Evolutionary conservation across 2,329 filamentous ascomycete genomes (phyloP).

Genomic region (Hypocrella siamensis): DNA sequence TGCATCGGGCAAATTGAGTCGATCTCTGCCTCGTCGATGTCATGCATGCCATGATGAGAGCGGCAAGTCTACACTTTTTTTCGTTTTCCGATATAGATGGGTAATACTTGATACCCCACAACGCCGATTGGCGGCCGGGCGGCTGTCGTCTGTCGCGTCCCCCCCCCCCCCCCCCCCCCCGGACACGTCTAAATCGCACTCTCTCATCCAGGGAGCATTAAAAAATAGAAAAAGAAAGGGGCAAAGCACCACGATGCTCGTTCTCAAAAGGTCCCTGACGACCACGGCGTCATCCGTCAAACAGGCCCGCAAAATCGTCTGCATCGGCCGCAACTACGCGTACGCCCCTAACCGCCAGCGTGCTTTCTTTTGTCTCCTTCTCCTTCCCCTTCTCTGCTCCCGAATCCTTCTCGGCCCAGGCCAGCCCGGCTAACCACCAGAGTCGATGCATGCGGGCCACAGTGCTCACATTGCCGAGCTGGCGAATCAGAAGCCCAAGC

Average conservation of each 20-base stretch:
- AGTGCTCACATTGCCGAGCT: constrained; percentile 91
- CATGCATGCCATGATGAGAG: background rate
- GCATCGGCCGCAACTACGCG: constrained; percentile 95
- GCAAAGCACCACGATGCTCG: constrained; percentile 16
- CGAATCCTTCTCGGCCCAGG: background rate
- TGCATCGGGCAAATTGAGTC: no score
- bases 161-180: background rate
- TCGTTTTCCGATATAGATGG: no score
- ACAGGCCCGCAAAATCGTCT: constrained; percentile 62
- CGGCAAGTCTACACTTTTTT: background rate
- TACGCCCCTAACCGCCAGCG: constrained; percentile 26
- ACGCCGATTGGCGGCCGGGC: no score
- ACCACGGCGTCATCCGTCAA: constrained; percentile 23
- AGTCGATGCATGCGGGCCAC: background rate
- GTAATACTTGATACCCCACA: background rate
- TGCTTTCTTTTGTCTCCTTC: background rate
- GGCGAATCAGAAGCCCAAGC: constrained; percentile 72
- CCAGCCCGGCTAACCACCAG: background rate
- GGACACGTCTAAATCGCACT: background rate
- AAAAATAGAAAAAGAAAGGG: no score
- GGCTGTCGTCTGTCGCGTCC: background rate
- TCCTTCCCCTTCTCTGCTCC: background rate
- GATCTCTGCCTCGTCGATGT: no score
- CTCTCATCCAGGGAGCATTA: no score
- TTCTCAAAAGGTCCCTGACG: constrained; percentile 20